Evolutionary conservation across 108 stramenopile genomes (phyloP).

Genomic region (Skeletonema costatum): DNA sequence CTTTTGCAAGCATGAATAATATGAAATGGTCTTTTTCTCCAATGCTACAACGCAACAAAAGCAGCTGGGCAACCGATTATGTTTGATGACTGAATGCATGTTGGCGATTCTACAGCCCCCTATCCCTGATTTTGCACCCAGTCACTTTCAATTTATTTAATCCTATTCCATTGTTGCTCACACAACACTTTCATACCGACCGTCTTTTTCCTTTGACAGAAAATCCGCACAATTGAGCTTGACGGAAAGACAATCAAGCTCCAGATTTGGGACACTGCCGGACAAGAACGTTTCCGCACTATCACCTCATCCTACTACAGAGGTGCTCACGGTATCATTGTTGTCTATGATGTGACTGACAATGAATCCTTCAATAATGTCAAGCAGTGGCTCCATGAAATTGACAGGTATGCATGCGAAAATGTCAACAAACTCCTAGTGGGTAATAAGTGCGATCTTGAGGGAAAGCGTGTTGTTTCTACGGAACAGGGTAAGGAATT

Average conservation of each 20-base stretch:
- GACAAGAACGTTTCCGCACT: conserved; percentile 91
- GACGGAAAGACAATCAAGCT: conserved; percentile 99
- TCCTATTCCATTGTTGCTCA: not conserved
- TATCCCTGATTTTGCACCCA: not conserved
- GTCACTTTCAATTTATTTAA: not conserved
- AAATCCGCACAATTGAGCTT: conserved; percentile 99
- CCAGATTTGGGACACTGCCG: conserved; percentile 94
- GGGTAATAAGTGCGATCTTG: conserved; percentile 99
- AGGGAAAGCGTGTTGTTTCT: conserved; percentile 92
- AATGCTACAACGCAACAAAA: too few relatives aligned
- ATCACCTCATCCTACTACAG: conserved; percentile 92
- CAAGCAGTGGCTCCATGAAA: conserved; percentile 99
- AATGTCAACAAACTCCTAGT: conserved; percentile 99
- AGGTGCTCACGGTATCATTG: conserved; percentile 96
- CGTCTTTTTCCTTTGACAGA: conserved; percentile 43
- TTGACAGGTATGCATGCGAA: conserved; percentile 97
- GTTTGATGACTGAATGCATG: too few relatives aligned
- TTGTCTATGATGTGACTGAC: conserved; percentile 98
- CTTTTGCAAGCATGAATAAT: not conserved
- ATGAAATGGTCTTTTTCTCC: too few relatives aligned
- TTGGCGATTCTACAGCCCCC: not conserved
- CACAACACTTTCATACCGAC: not conserved
- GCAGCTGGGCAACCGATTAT: too few relatives aligned
- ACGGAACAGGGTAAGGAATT: conserved; percentile 98
- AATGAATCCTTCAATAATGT: conserved; percentile 98